Evolutionary conservation across 108 stramenopile genomes (phyloP).

Genomic region (Pseudonitzschia delicatissima): DNA sequence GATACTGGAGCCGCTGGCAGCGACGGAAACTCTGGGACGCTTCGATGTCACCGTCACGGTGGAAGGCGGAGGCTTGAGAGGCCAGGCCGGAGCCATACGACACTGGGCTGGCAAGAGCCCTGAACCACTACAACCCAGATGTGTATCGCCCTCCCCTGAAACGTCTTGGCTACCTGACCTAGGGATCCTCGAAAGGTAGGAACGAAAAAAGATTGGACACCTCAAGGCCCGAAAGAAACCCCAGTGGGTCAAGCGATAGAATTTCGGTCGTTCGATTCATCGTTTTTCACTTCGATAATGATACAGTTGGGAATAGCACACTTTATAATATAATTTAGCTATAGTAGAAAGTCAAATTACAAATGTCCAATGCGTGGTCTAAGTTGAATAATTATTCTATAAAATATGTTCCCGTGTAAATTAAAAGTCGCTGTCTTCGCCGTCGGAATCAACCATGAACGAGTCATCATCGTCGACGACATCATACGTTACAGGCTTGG

Average conservation of each 20-base stretch:
- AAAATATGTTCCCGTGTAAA: too few species aligned
- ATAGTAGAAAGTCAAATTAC: too few species aligned
- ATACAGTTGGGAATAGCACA: too few species aligned
- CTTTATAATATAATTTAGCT: too few species aligned
- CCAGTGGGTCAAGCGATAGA: slow-evolving; percentile 97
- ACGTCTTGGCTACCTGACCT: slow-evolving; percentile 83
- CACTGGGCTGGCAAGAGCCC: slow-evolving; percentile 90
- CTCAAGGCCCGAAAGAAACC: slow-evolving; percentile 95
- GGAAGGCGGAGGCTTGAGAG: slow-evolving; percentile 83
- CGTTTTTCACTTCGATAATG: too few species aligned
- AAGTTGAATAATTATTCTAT: too few species aligned
- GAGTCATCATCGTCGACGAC: slow-evolving; percentile 11
- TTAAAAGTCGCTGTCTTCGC: slow-evolving; percentile 8
- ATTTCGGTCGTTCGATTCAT: too few species aligned
- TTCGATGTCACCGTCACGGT: slow-evolving; percentile 85
- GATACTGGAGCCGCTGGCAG: slow-evolving; percentile 82
- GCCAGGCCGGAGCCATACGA: slow-evolving; percentile 93
- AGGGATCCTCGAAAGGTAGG: slow-evolving; percentile 95
- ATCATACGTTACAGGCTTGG: not conserved
- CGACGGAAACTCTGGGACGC: slow-evolving; percentile 79
- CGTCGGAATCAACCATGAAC: slow-evolving; percentile 8
- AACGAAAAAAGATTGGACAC: slow-evolving; percentile 95
- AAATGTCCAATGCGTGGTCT: too few species aligned
- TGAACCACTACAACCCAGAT: slow-evolving; percentile 92
- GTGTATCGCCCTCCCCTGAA: slow-evolving; percentile 87